Evolutionary conservation across 1,139 yeast genomes (phyloP).

Genomic region (Pichia sp.): DNA sequence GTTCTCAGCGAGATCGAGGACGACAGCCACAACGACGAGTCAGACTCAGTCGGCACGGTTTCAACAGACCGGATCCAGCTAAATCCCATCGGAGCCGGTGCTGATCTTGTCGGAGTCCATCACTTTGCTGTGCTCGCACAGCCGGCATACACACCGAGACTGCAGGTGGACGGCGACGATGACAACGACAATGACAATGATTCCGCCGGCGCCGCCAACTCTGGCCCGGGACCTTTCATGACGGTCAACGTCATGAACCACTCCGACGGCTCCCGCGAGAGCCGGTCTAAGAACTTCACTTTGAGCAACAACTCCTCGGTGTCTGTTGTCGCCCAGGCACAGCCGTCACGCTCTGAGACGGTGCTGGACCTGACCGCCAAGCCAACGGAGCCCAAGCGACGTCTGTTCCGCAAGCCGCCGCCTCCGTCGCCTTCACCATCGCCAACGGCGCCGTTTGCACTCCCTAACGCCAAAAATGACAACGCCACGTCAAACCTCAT

Average conservation of each 20-base stretch:
- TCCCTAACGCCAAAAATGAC: neutral
- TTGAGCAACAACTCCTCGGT: conserved; percentile 9
- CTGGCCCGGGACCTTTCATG: neutral
- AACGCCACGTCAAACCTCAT: neutral
- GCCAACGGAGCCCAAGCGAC: neutral
- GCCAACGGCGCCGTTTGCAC: neutral
- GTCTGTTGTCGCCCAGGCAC: neutral
- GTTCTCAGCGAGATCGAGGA: neutral
- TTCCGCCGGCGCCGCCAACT: neutral
- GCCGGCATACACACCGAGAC: neutral
- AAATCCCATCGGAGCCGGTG: neutral
- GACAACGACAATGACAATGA: no score
- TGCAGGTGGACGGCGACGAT: neutral
- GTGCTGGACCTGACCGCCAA: neutral
- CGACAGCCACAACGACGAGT: neutral
- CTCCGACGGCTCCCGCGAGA: conserved; percentile 1
- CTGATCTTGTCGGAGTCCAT: neutral
- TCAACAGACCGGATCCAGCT: conserved; percentile 1
- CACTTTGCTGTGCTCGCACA: neutral
- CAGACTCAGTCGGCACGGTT: neutral
- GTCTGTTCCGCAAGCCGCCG: conserved; percentile 1
- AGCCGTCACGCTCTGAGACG: neutral
- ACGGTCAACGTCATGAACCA: conserved; percentile 3
- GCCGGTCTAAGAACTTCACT: conserved; percentile 4
- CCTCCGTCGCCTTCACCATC: neutral